Evolutionary conservation across 345 rosid species (phyloP).

Genomic region (Pelargonium nanum): DNA sequence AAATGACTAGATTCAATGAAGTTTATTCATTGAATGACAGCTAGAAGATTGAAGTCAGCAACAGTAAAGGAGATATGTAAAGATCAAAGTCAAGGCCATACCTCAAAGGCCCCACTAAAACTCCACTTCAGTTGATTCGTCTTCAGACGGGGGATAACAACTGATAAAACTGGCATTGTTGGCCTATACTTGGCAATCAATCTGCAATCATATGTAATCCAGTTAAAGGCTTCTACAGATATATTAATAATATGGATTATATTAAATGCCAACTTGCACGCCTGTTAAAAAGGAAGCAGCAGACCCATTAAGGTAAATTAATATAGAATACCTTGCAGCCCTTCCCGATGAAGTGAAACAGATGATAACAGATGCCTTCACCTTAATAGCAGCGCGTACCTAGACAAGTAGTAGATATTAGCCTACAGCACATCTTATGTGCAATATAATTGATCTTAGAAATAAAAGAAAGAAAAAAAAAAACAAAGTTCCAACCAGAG

Average conservation of each 20-base stretch:
- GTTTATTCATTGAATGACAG: background rate
- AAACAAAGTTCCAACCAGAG: background rate
- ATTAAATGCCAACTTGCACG: background rate
- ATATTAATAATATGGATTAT: background rate
- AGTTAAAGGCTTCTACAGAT: too few species aligned
- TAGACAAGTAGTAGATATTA: constrained; percentile 18
- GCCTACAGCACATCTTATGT: background rate
- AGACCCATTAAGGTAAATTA: too few species aligned
- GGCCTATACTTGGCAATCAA: constrained; percentile 98
- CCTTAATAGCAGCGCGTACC: constrained; percentile 99
- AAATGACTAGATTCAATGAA: background rate
- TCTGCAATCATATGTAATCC: constrained; percentile 28
- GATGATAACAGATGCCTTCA: constrained; percentile 88
- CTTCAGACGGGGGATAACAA: constrained; percentile 93
- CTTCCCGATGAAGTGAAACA: constrained; percentile 98
- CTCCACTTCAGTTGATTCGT: constrained; percentile 97
- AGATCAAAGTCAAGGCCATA: constrained; percentile 11
- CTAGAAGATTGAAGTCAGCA: background rate
- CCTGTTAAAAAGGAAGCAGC: background rate
- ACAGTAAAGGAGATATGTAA: background rate
- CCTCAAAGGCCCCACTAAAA: constrained; percentile 98
- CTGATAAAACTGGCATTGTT: constrained; percentile 94
- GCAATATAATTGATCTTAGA: background rate
- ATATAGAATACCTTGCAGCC: constrained; percentile 69
- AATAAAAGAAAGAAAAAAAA: background rate